Base-by-base conservation (phyloP, 2,329 filamentous ascomycete species). In the Diaporthe ampelina region DNA sequence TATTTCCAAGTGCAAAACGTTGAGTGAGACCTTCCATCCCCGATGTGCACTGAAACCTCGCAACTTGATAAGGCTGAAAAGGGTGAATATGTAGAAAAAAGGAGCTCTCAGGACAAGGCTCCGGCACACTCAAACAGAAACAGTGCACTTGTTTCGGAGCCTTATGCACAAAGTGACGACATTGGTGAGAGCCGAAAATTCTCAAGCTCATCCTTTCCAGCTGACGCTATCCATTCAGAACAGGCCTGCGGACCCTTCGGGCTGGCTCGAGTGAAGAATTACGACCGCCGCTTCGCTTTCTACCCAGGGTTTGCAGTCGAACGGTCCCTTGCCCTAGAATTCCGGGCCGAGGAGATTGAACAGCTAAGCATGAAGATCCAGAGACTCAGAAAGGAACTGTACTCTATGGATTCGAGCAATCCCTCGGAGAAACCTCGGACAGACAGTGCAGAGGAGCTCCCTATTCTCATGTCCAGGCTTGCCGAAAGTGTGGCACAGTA, bases 281-380 rank as follows among this genome's bases (percentile, higher is more conserved):
- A 72, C 15, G 70, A 67, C 37, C 59, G 11, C 7, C 70, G 70
- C 24, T 72, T 72, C 35, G 54, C 45, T 19, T 72, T 72, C 70
- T 65, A 67, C 17, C 59, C 70, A 6, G 37, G 32, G 4, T 65
- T 67, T 15, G 11, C 70, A 3, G 26, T 57, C 3, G 70, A 72
- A 43, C 15, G 70, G 11, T 67, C 24, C 8, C 24, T 72, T 50
- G 48, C 63, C n/a, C 57, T 72, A 0, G 59, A 67, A 21, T 50
- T 43, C 11, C 48, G 37, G 29, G 24, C 70, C 13, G 26, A 72
- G 6, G 0, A 65, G 67, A 19, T 37, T 21, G 5, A 1, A 13
- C n/a, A n/a, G 5, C 37, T 57, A 4, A 54, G 70, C 43, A 65
- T 13, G 35, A 13, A 58, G n/a, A 13, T 72, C 7, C 48, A 29